phyloP scores from a whole-genome alignment of 2,329 filamentous ascomycete genomes.

The Paecilomyces fulvus region DNA sequence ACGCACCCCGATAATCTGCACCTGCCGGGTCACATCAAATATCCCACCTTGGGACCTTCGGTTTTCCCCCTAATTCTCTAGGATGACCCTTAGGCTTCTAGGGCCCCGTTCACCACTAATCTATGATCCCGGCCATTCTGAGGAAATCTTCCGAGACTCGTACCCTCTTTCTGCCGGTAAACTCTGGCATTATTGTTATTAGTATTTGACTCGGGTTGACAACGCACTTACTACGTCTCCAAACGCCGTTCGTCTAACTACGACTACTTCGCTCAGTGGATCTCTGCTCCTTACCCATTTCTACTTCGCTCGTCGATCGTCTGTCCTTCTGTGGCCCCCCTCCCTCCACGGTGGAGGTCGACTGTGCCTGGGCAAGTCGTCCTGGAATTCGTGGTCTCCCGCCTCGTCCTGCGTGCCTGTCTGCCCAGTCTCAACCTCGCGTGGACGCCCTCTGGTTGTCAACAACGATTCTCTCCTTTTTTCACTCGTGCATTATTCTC shows the following conservation, averaged over 20 bases:
- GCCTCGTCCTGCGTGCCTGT: constrained; percentile 2
- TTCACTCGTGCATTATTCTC: neutral
- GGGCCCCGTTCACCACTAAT: neutral
- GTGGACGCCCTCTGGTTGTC: neutral
- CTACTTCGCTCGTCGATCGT: constrained; percentile 4
- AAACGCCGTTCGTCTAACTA: constrained; percentile 4
- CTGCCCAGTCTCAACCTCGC: constrained; percentile 2
- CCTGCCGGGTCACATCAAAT: neutral
- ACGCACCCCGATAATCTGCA: neutral
- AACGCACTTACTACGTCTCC: neutral
- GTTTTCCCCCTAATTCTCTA: neutral
- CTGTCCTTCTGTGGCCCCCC: neutral
- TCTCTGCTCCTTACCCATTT: constrained; percentile 8
- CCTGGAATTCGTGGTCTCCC: constrained; percentile 1
- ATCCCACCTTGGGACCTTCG: neutral
- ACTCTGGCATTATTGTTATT: neutral
- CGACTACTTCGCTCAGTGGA: constrained; percentile 9
- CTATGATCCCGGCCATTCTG: neutral
- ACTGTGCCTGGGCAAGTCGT: neutral
- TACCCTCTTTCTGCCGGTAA: neutral
- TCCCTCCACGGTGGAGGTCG: neutral
- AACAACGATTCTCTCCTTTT: neutral
- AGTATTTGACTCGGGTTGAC: neutral
- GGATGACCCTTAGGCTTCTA: neutral
- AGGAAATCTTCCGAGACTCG: neutral